These are phyloP conservation scores for Pseudogymnoascus sp. DNA, from an alignment of 2,329 filamentous ascomycete genomes.

Conservation along the genomic window DNA sequence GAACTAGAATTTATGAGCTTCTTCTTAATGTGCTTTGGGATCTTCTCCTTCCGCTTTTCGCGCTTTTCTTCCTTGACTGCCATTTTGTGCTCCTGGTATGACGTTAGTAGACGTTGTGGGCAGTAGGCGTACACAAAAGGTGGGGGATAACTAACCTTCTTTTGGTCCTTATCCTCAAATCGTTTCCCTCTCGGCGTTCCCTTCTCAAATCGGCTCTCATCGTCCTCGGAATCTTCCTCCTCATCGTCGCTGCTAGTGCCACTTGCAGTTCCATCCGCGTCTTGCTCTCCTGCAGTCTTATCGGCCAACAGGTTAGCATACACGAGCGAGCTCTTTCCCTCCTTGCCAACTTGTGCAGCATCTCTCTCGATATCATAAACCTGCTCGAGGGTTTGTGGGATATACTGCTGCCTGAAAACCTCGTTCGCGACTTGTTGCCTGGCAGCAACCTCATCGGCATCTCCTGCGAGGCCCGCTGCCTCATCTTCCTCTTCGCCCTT, in stretches of 20 bases:
- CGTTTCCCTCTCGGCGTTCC: slow-evolving; percentile 69
- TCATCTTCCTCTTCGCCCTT: slow-evolving; percentile 49
- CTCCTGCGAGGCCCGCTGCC: slow-evolving; percentile 42
- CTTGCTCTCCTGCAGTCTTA: slow-evolving; percentile 41
- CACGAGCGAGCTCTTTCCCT: slow-evolving; percentile 68
- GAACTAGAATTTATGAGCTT: slow-evolving; percentile 57
- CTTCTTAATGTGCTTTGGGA: slow-evolving; percentile 95
- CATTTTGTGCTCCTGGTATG: slow-evolving; percentile 61
- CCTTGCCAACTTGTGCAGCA: slow-evolving; percentile 65
- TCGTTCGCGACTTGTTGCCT: slow-evolving; percentile 73
- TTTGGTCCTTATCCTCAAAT: slow-evolving; percentile 86
- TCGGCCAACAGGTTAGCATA: slow-evolving; percentile 80
- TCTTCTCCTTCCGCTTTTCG: slow-evolving; percentile 88
- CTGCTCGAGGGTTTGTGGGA: slow-evolving; percentile 89
- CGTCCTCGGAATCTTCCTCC: slow-evolving; percentile 36
- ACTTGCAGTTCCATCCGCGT: slow-evolving; percentile 35
- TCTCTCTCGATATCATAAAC: slow-evolving; percentile 96
- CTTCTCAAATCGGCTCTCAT: slow-evolving; percentile 54
- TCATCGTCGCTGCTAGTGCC: slow-evolving; percentile 32
- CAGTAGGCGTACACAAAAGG: not conserved
- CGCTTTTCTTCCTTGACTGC: slow-evolving; percentile 92
- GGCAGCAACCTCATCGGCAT: slow-evolving; percentile 44
- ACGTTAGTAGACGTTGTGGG: slow-evolving; percentile 21
- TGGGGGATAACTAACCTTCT: slow-evolving; percentile 49
- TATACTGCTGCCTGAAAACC: slow-evolving; percentile 93